Evolutionary conservation across 2,329 filamentous ascomycete species (phyloP), one percentile per base, ranked within the genome.

Genomic region (Didymella pinodella): DNA sequence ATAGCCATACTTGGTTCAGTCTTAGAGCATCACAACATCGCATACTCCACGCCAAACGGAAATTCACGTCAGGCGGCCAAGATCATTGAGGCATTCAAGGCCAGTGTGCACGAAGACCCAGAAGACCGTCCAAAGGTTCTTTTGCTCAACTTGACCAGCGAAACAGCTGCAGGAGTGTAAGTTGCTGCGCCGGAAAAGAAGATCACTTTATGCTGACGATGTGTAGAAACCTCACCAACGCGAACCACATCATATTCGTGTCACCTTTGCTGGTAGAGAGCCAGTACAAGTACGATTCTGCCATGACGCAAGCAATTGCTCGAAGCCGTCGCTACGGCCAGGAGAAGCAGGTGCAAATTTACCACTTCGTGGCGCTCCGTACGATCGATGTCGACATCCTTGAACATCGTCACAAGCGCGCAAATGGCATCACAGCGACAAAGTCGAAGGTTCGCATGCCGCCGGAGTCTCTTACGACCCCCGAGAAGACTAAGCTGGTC

Each of bases 281-380:
- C 0, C 81, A 85, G 46, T 81, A 85, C 44, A 77, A 81, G 5
- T 90, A 88, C 67, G 79, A 85, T 0, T 79, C 84, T 0, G 80
- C 82, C 0, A 88, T 88, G 83, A 83, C 80, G 0, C 88, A 90
- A 61, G 87, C 87, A 0, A 85, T 89, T 20, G 88, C 88, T 2
- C 82, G 88, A 36, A 81, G 82, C 8, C 80, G 82, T 6, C 80
- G 88, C 2, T 86, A 83, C 55, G 84, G 86, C 0, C 88, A 90
- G 67, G 73, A 75, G 36, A 85, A 83, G 65, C 70, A 72, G 1
- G 87, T 90, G 2, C 79, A 85, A 52, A 81, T 88, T 16, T 88
- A 88, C 67, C 82, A 94, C 2, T 88, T 98, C 20, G 88, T 96
- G 8, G 95, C 92, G 11, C 90, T 97, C 71, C 90, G 96, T 72